These are phyloP conservation scores for Chlamydomonas incerta DNA, from an alignment of 139 green algal genomes.

Conservation along the genomic window DNA sequence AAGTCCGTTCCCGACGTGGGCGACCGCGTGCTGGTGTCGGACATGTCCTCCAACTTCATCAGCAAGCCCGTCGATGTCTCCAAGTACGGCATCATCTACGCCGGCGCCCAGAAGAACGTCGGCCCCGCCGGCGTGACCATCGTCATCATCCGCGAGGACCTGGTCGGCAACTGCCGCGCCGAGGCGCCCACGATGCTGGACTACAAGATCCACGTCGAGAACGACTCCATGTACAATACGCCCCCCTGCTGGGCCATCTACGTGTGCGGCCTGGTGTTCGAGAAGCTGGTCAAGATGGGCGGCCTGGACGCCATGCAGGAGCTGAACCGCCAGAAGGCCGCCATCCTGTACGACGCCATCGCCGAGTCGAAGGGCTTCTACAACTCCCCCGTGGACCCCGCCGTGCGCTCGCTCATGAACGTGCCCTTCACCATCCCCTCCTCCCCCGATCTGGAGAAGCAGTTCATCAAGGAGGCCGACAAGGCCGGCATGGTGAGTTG, in stretches of 20 bases:
- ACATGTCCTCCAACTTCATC: slow-evolving; percentile 99
- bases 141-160: slow-evolving; percentile 96
- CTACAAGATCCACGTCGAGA: slow-evolving; percentile 88
- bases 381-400: slow-evolving; percentile 86
- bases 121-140: slow-evolving; percentile 94
- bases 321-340: slow-evolving; percentile 72
- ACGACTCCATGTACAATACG: slow-evolving; percentile 98
- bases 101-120: slow-evolving; percentile 99
- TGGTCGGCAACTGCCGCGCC: slow-evolving; percentile 85
- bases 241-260: slow-evolving; percentile 98
- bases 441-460: slow-evolving; percentile 80
- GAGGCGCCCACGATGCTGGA: slow-evolving; percentile 94
- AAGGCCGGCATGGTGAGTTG: slow-evolving; percentile 52
- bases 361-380: slow-evolving; percentile 90
- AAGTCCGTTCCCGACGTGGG: slow-evolving; percentile 82
- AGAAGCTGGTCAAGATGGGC: slow-evolving; percentile 83
- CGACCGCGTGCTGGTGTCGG: slow-evolving; percentile 84
- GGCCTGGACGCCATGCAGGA: slow-evolving; percentile 79
- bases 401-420: slow-evolving; percentile 95
- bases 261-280: slow-evolving; percentile 97
- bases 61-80: slow-evolving; percentile 97
- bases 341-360: slow-evolving; percentile 94
- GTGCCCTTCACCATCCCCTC: slow-evolving; percentile 98
- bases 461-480: slow-evolving; percentile 61
- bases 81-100: slow-evolving; percentile 98